Base-by-base conservation (phyloP, 805 yeast species). In the Barnettozyma californica region DNA sequence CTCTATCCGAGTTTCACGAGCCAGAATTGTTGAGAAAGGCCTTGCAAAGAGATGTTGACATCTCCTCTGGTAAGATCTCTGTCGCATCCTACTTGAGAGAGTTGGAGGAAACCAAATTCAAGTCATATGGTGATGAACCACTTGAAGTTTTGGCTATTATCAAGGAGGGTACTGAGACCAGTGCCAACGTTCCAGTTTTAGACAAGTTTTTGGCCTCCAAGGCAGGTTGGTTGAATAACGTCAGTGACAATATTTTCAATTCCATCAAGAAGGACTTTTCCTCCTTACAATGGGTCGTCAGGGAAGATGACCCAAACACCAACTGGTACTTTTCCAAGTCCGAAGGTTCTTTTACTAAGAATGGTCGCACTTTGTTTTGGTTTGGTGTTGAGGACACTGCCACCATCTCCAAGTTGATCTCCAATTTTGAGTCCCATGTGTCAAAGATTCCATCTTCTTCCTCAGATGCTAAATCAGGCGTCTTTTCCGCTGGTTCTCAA, bases 181-280 rank as follows among this genome's bases (percentile, higher is more conserved):
- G 56, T 23, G 68, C 68, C 13, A 67, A 67, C 13, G 73, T 87
- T 46, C 85, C 96, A 10, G 77, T 75, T 43, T 71, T 94, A 53
- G 96, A 88, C 66, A 89, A 87, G 69, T 89, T 94, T 65, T 74
- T 90, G 56, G 88, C 95, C 21, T 79, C 95, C 20, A 84, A 86
- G 65, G 78, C 85, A 47, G 98, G 98, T 41, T 94, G 99, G 99
- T 83, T 92, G 65, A 94, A 94, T 72, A 92, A 92, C 56, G 97
- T 94, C 47, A 86, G 96, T 50, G 99, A 94, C 64, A 92, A 91
- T 68, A 85, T 94, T 45, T 94, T 95, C 79, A 78, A 76, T 46
- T 81, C 95, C 14, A 76, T 94, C 59, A 81, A 76, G 59, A 83
- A 82, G 58, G 96, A 91, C 63, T 85, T 79, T 67, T 58, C 75